Evolutionary conservation across 257 asterid species (phyloP), one percentile per base, ranked within the genome.

Genomic region (Solanum ahanhuiri): DNA sequence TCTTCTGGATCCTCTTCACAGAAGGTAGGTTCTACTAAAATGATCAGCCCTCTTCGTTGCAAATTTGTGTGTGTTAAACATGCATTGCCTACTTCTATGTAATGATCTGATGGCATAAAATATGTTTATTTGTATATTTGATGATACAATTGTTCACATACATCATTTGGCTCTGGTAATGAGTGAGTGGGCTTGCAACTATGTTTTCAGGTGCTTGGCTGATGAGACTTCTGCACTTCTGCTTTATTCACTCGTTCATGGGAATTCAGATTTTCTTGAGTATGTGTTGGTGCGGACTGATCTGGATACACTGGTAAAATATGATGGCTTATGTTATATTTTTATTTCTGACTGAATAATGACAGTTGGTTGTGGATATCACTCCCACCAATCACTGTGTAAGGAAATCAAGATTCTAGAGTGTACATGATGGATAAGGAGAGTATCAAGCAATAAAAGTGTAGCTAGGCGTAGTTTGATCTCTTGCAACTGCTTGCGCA

Each of bases 271-370:
- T 87, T 97, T 97, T 89, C 89, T 96, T 86, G 99, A 95, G 92
- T 97, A 97, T 86, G 98, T 95, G 87, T 92, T 97, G 93, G 99
- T 97, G 93, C 98, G 99, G 88, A 94, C 98, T 76, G 99, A 97
- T 91, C 90, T 93, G 23, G 99, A 97, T 92, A 97, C 97, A 66
- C 94, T 97, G 99, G 99, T 97, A 96, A 69, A 97, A 83, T 88
- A 75, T 69, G 86, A 39, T 84, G 69, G 71, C 25, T 48, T 48
- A 18, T 48, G 66, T 48, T 30, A 48, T 17, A 8, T 81, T 51
- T 57, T 48, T 48, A 28, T 28, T 81, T 48, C 28, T 81, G 37
- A 48, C 84, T 17, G 67, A 81, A 2, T 81, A 48, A 28, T 48
- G 84, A 25, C 25, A 2, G 84, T 81, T 81, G 66, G 67, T 81